phyloP scores from a whole-genome alignment of 192 early-diverging fungal species.

The Podila epicladia region DNA sequence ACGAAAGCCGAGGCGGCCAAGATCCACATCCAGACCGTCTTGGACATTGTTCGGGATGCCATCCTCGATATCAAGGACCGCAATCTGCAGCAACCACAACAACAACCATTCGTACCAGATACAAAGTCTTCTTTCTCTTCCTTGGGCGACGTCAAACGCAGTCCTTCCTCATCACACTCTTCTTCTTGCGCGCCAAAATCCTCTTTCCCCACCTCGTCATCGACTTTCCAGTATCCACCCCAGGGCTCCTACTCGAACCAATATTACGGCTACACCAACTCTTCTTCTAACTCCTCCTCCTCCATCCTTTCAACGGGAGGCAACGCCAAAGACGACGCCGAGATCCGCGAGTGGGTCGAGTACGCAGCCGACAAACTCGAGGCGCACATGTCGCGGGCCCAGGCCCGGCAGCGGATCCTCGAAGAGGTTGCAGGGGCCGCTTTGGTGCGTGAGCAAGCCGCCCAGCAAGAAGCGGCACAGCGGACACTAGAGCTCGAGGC shows the following conservation, averaged over 20 bases:
- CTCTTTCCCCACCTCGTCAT: background rate
- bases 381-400: conserved; percentile 22
- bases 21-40: conserved; percentile 17
- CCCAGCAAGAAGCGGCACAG: conserved; percentile 21
- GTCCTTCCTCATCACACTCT: background rate
- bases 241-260: background rate
- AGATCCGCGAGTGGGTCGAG: conserved; percentile 47
- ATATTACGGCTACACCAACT: background rate
- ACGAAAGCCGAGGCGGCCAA: conserved; percentile 27
- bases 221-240: background rate
- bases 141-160: background rate
- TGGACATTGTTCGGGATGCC: conserved; percentile 22
- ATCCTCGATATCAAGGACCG: conserved; percentile 36
- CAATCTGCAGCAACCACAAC: background rate
- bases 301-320: background rate
- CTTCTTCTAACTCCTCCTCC: background rate
- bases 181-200: background rate
- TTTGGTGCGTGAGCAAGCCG: conserved; percentile 24
- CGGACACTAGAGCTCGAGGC: conserved; percentile 20
- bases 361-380: conserved; percentile 31
- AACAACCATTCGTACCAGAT: background rate
- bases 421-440: conserved; percentile 35
- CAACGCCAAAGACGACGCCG: conserved; percentile 26
- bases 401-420: conserved; percentile 30
- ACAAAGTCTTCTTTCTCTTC: background rate